phyloP scores from a whole-genome alignment of 2,329 filamentous ascomycete genomes.

The Nemania serpens region DNA sequence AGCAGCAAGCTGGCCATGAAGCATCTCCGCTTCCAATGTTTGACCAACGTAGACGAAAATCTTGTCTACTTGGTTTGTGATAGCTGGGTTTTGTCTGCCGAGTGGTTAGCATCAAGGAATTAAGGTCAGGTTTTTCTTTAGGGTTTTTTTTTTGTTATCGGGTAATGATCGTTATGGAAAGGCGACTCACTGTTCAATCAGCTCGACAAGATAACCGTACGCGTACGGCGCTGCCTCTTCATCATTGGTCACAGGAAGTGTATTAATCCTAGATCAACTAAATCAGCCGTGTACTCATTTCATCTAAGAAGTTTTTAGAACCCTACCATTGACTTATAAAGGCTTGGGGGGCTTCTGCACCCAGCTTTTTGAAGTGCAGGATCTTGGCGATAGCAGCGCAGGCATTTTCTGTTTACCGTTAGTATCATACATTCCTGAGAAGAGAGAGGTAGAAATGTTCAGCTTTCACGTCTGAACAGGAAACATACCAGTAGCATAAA shows the following conservation, averaged over 20 bases:
- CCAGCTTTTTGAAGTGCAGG: constrained; percentile 81
- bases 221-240: constrained; percentile 97
- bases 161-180: neutral
- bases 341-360: constrained; percentile 75
- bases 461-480: neutral
- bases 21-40: constrained; percentile 86
- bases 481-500: constrained; percentile 74
- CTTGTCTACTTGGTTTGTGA: constrained; percentile 76
- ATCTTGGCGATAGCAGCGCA: constrained; percentile 97
- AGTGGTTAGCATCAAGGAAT: constrained; percentile 12
- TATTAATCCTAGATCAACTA: constrained; percentile 64
- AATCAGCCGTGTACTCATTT: constrained; percentile 7
- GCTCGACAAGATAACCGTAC: constrained; percentile 86
- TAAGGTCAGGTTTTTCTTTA: no score
- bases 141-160: no score
- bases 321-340: constrained; percentile 72
- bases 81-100: constrained; percentile 79
- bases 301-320: neutral
- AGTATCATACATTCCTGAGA: constrained; percentile 3
- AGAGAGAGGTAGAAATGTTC: neutral
- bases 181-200: constrained; percentile 87
- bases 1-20: constrained; percentile 81
- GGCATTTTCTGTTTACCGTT: constrained; percentile 71
- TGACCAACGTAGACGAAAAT: constrained; percentile 85
- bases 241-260: constrained; percentile 89